Conservation (phyloP, 345 rosid species). For the Corchorus olitorius region DNA sequence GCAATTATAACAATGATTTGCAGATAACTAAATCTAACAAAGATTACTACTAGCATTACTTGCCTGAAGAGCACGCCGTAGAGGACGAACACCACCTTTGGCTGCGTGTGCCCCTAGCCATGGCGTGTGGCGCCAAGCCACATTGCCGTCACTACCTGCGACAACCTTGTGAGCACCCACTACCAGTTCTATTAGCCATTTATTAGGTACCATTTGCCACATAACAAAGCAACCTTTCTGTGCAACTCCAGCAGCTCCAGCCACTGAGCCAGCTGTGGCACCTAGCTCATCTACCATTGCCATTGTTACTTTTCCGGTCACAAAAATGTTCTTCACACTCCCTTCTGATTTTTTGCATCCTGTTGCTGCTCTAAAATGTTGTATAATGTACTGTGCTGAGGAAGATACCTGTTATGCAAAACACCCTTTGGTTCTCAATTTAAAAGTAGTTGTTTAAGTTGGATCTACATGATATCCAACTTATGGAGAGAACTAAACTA, state of each 20-base stretch:
- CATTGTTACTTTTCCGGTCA: constrained; percentile 84
- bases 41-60: constrained; percentile 22
- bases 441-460: constrained; percentile 4
- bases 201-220: constrained; percentile 98
- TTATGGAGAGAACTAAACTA: not conserved
- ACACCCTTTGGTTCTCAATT: constrained; percentile 13
- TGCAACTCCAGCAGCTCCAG: constrained; percentile 37
- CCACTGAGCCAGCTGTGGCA: constrained; percentile 35
- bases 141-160: constrained; percentile 84
- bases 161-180: constrained; percentile 74
- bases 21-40: not conserved
- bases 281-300: constrained; percentile 70
- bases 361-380: constrained; percentile 93
- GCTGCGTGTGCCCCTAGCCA: constrained; percentile 92
- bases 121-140: constrained; percentile 95
- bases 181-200: constrained; percentile 89
- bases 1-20: constrained; percentile 11
- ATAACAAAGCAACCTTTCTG: constrained; percentile 93
- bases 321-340: constrained; percentile 70
- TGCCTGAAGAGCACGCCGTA: constrained; percentile 92
- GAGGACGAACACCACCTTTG: constrained; percentile 82
- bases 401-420: constrained; percentile 68
- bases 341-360: constrained; percentile 81
- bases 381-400: constrained; percentile 90
- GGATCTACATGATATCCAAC: not conserved